A percentile compares a stretch with the other conserved stretches of the same genome.
Evolutionary conservation across 495 filamentous ascomycete genomes (phyloP).

Genomic region (Hyphodiscus hymeniophilus): DNA sequence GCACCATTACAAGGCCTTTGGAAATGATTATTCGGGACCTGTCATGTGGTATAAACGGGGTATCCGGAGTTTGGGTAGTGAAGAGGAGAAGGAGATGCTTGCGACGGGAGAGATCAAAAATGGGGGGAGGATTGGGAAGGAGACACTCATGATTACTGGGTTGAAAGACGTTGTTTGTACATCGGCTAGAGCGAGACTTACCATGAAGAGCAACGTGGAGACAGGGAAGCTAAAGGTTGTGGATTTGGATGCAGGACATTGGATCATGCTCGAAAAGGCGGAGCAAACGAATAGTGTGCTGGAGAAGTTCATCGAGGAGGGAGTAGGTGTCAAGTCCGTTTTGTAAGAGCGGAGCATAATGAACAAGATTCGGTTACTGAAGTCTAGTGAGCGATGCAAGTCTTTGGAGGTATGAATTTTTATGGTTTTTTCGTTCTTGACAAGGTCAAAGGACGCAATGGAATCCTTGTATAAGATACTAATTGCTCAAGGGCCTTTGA

Average conservation of each 20-base stretch:
- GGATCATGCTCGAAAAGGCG: slow-evolving; percentile 17
- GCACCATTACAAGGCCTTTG: slow-evolving; percentile 13
- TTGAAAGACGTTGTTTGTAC: slow-evolving; percentile 11
- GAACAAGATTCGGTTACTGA: too few relatives aligned
- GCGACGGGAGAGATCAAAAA: slow-evolving; percentile 5
- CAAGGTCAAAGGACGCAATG: too few relatives aligned
- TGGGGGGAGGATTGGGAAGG: slow-evolving; percentile 5
- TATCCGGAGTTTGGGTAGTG: slow-evolving; percentile 2
- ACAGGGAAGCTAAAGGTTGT: slow-evolving; percentile 8
- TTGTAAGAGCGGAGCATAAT: too few relatives aligned
- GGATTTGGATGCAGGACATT: slow-evolving; percentile 17
- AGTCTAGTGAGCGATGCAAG: too few relatives aligned
- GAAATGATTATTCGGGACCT: slow-evolving; percentile 9
- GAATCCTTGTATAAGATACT: too few relatives aligned
- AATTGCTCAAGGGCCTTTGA: too few relatives aligned
- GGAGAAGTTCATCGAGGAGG: slow-evolving; percentile 10
- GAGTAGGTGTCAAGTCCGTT: too few relatives aligned
- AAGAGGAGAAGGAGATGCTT: slow-evolving; percentile 6
- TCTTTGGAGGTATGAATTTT: too few relatives aligned
- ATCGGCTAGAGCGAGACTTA: not conserved
- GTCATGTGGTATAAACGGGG: slow-evolving; percentile 22
- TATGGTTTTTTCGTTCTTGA: too few relatives aligned
- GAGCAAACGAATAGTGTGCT: slow-evolving; percentile 13
- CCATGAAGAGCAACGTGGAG: slow-evolving; percentile 4
- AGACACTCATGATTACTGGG: slow-evolving; percentile 14